Evolutionary conservation across 371 early-diverging fungal species (phyloP).

Genomic region (Saksenaea vasiformis): DNA sequence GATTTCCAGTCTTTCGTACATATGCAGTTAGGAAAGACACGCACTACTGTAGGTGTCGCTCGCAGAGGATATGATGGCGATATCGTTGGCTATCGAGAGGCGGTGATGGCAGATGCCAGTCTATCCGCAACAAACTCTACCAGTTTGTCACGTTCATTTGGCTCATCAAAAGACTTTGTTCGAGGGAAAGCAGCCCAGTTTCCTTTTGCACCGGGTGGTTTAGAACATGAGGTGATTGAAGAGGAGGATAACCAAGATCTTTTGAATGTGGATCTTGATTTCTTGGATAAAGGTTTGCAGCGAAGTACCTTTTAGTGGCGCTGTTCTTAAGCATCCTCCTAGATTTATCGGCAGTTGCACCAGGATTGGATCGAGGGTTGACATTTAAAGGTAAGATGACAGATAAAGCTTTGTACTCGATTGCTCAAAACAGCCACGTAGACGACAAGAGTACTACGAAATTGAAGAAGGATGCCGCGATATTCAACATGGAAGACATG

Average conservation of each 20-base stretch:
- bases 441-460: slow-evolving; percentile 5
- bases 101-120: slow-evolving; percentile 34
- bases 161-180: slow-evolving; percentile 66
- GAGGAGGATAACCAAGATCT: slow-evolving; percentile 25
- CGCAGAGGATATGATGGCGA: slow-evolving; percentile 58
- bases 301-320: not conserved
- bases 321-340: not conserved
- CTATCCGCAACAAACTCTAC: slow-evolving; percentile 73
- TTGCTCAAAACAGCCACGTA: not conserved
- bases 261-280: slow-evolving; percentile 31
- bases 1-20: slow-evolving; percentile 43
- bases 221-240: slow-evolving; percentile 45
- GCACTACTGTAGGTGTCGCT: slow-evolving; percentile 41
- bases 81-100: slow-evolving; percentile 52
- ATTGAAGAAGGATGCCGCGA: slow-evolving; percentile 16
- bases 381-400: slow-evolving; percentile 38
- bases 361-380: slow-evolving; percentile 69
- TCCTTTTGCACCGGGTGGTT: slow-evolving; percentile 83
- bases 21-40: slow-evolving; percentile 48
- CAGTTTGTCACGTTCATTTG: slow-evolving; percentile 72
- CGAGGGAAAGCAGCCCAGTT: slow-evolving; percentile 71
- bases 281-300: slow-evolving; percentile 31
- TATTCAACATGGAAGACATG: slow-evolving; percentile 64
- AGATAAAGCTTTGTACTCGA: not conserved
- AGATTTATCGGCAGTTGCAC: slow-evolving; percentile 47